phyloP scores from a whole-genome alignment of 177 flowering plant species.

The Tripterygium wilfordii region DNA sequence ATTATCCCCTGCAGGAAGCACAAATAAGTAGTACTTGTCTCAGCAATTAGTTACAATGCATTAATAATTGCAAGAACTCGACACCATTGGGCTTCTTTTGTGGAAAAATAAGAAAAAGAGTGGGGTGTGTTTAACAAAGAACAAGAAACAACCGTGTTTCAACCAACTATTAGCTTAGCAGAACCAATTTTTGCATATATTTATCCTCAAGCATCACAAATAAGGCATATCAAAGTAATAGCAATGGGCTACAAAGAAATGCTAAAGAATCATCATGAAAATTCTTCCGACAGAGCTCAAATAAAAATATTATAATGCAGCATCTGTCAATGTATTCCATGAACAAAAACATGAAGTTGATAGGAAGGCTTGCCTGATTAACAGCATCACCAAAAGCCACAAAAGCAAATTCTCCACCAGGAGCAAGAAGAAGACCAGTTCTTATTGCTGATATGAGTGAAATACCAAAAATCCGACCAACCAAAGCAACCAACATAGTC shows the following conservation, averaged over 20 bases:
- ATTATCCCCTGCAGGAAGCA: conserved; percentile 73
- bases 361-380: conserved; percentile 84
- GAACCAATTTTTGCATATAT: background rate
- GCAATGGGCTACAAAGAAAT: no score
- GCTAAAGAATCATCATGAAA: background rate
- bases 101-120: no score
- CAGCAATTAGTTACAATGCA: no score
- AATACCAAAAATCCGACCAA: conserved; percentile 84
- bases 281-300: no score
- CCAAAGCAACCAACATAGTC: conserved; percentile 69
- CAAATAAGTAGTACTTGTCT: background rate
- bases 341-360: no score
- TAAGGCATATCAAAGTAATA: no score
- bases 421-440: conserved; percentile 98
- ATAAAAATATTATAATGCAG: no score
- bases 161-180: background rate
- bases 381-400: conserved; percentile 99
- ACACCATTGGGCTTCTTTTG: background rate
- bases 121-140: no score
- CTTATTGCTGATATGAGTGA: conserved; percentile 90
- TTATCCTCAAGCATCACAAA: no score
- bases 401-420: conserved; percentile 99
- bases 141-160: no score
- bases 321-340: no score
- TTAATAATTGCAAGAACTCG: no score